Percentiles rank a stretch among this genome's conserved stretches.
Conservation (phyloP, 2,329 filamentous ascomycete genomes). For the Alternaria sp. region DNA sequence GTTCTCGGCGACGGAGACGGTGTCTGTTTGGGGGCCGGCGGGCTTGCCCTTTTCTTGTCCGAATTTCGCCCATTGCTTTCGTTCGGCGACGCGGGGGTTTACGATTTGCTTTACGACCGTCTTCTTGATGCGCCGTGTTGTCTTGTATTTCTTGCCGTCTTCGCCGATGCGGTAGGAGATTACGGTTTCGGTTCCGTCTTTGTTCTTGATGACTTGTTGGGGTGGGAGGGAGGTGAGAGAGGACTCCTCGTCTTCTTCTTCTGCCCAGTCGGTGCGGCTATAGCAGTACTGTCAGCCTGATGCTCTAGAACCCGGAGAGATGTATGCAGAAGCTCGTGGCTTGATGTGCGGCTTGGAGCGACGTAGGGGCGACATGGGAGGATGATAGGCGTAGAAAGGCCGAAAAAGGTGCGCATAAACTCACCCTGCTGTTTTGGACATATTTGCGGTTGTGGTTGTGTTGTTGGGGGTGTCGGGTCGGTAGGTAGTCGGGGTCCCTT, state of each 20-base stretch:
- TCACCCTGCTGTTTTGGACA: constrained; percentile 49
- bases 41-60: constrained; percentile 86
- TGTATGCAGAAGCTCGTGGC: not conserved
- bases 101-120: constrained; percentile 91
- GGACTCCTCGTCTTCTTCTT: constrained; percentile 76
- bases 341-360: not conserved
- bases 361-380: not conserved
- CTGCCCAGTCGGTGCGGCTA: constrained; percentile 81
- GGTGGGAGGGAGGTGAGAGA: constrained; percentile 80
- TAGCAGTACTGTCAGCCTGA: constrained; percentile 12
- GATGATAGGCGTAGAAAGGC: not conserved
- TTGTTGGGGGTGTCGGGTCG: not conserved
- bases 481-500: constrained; percentile 6
- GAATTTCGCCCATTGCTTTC: constrained; percentile 92
- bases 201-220: constrained; percentile 90
- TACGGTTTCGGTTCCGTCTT: constrained; percentile 97
- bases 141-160: constrained; percentile 94
- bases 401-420: constrained; percentile 3
- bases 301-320: not conserved
- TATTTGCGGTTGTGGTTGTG: constrained; percentile 28
- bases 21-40: constrained; percentile 82
- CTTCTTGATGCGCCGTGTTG: constrained; percentile 91
- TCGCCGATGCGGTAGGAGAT: constrained; percentile 91
- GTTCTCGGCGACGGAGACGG: constrained; percentile 94
- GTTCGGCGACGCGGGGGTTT: constrained; percentile 95